Evolutionary conservation across 1,284 basidiomycete genomes (phyloP).

Genomic region (Phlebopus sp.): DNA sequence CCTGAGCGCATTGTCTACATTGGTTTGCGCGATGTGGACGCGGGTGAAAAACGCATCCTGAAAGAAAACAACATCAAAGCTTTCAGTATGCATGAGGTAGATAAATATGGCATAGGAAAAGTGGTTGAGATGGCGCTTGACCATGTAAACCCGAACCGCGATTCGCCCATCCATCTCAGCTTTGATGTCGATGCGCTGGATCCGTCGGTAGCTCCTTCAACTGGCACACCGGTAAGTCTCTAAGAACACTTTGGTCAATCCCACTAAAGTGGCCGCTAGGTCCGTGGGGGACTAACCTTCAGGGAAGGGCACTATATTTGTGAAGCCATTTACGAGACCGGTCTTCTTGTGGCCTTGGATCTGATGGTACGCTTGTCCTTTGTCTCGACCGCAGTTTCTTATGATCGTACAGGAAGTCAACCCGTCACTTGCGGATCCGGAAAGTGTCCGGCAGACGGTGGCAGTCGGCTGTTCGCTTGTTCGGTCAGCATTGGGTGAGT

Average conservation of each 20-base stretch:
- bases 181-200: slow-evolving; percentile 98
- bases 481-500: slow-evolving; percentile 83
- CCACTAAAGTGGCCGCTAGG: slow-evolving; percentile 38
- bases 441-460: slow-evolving; percentile 83
- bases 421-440: slow-evolving; percentile 77
- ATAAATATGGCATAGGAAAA: slow-evolving; percentile 93
- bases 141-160: slow-evolving; percentile 83
- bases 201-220: slow-evolving; percentile 91
- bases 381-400: background rate
- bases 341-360: slow-evolving; percentile 87
- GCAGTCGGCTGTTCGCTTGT: slow-evolving; percentile 93
- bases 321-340: slow-evolving; percentile 93
- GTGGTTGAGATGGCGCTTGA: slow-evolving; percentile 96
- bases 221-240: slow-evolving; percentile 81
- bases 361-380: slow-evolving; percentile 66
- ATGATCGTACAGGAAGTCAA: slow-evolving; percentile 81
- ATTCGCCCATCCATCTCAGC: slow-evolving; percentile 89
- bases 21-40: slow-evolving; percentile 92
- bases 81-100: slow-evolving; percentile 98
- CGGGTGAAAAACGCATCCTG: slow-evolving; percentile 87
- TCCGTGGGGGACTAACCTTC: slow-evolving; percentile 95
- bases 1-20: slow-evolving; percentile 87
- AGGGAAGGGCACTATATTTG: slow-evolving; percentile 97
- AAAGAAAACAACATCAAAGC: slow-evolving; percentile 88
- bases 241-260: background rate